Percentiles rank a stretch among this genome's conserved stretches.
Conservation (phyloP, 2,329 filamentous ascomycete species). For the Xylariaceae sp. region DNA sequence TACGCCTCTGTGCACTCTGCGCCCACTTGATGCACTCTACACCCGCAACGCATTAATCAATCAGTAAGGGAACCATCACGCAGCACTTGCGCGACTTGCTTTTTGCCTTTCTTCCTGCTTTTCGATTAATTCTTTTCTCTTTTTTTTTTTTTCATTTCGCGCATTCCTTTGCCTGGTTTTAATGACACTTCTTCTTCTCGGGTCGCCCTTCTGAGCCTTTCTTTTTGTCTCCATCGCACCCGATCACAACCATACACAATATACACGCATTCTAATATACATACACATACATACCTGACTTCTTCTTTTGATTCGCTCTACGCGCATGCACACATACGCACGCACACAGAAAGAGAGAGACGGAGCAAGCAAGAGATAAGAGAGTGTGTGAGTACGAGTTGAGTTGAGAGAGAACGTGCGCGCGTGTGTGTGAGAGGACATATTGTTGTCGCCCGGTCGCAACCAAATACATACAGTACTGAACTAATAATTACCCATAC, state of each 20-base stretch:
- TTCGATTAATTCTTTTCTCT: constrained; percentile 26
- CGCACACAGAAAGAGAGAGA: too few species aligned
- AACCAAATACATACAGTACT: constrained; percentile 19
- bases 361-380: too few species aligned
- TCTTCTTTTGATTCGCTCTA: constrained; percentile 3
- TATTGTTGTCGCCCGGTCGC: constrained; percentile 30
- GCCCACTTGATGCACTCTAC: neutral
- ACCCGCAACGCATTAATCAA: neutral
- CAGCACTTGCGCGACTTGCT: constrained; percentile 26
- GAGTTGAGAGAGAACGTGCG: too few species aligned
- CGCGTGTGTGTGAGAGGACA: too few species aligned
- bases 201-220: constrained; percentile 1
- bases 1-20: neutral
- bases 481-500: constrained; percentile 22
- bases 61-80: constrained; percentile 7
- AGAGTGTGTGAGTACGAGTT: too few species aligned
- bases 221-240: constrained; percentile 17
- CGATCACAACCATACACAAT: constrained; percentile 1
- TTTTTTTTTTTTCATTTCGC: constrained; percentile 37
- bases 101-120: constrained; percentile 26
- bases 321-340: too few species aligned
- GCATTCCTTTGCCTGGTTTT: constrained; percentile 37
- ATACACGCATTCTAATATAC: constrained; percentile 25
- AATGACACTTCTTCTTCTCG: constrained; percentile 17
- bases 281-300: constrained; percentile 12